phyloP scores from a whole-genome alignment of 2,329 filamentous ascomycete species.

The Hypoxylon sp. region DNA sequence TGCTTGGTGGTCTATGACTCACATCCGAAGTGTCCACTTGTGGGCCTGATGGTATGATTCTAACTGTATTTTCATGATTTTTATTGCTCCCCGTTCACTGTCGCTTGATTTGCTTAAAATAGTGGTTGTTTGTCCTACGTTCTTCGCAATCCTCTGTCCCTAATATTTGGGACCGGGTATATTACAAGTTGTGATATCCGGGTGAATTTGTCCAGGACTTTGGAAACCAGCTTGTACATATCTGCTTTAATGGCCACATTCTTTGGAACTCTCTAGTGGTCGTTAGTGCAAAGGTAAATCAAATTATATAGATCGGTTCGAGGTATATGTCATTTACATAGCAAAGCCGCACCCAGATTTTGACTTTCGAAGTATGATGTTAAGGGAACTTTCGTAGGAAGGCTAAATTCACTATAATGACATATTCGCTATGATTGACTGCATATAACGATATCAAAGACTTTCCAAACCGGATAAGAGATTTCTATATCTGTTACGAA shows the following conservation, averaged over 20 bases:
- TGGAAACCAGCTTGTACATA: not conserved
- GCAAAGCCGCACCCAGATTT: too few species aligned
- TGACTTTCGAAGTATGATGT: too few species aligned
- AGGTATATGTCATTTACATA: too few species aligned
- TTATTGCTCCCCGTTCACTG: not conserved
- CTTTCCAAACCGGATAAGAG: not conserved
- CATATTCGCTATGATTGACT: not conserved
- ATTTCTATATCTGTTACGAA: not conserved
- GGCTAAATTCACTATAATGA: not conserved
- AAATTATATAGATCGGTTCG: too few species aligned
- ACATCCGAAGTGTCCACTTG: slow-evolving; percentile 1
- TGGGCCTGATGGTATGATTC: not conserved
- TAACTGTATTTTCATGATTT: not conserved
- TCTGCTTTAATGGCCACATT: not conserved
- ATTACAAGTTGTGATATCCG: not conserved
- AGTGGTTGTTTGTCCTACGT: not conserved
- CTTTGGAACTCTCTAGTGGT: too few species aligned
- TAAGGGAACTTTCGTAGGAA: too few species aligned
- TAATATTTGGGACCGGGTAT: not conserved
- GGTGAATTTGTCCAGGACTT: not conserved
- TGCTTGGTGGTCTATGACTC: slow-evolving; percentile 1
- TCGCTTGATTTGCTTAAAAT: not conserved
- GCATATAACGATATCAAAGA: not conserved
- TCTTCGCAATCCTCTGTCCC: not conserved
- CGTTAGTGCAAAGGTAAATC: too few species aligned